Percentiles rank a stretch among this genome's conserved stretches.
phyloP scores from a whole-genome alignment of 441 rosid genomes.

The Gossypium trilobum region DNA sequence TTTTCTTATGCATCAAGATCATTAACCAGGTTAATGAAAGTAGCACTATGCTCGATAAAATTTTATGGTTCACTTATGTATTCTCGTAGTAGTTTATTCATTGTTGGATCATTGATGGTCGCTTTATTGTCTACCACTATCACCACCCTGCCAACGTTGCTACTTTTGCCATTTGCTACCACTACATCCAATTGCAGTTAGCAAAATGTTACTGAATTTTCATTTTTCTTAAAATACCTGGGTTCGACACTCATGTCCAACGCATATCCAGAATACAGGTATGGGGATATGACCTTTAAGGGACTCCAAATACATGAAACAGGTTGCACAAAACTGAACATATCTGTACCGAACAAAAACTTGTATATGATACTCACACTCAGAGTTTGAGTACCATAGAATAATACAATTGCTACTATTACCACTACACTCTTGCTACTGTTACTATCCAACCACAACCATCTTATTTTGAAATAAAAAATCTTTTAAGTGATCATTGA shows the following conservation, averaged over 20 bases:
- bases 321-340: not conserved
- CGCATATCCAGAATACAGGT: not conserved
- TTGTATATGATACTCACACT: not conserved
- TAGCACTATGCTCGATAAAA: not conserved
- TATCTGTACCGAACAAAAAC: not conserved
- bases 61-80: not conserved
- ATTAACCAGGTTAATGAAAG: conserved; percentile 5
- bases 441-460: not conserved
- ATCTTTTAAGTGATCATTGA: not conserved
- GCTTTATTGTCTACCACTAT: not conserved
- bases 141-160: not conserved
- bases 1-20: not conserved
- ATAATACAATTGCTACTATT: not conserved
- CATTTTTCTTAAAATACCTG: not conserved
- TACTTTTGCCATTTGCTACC: not conserved
- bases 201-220: not conserved
- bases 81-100: not conserved
- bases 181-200: not conserved
- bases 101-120: not conserved
- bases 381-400: not conserved
- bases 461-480: not conserved
- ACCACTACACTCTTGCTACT: not conserved
- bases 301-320: not conserved
- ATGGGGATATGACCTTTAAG: not conserved
- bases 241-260: not conserved